phyloP scores from a whole-genome alignment of 1,284 basidiomycete genomes.

The Cystobasidium slooffiae region DNA sequence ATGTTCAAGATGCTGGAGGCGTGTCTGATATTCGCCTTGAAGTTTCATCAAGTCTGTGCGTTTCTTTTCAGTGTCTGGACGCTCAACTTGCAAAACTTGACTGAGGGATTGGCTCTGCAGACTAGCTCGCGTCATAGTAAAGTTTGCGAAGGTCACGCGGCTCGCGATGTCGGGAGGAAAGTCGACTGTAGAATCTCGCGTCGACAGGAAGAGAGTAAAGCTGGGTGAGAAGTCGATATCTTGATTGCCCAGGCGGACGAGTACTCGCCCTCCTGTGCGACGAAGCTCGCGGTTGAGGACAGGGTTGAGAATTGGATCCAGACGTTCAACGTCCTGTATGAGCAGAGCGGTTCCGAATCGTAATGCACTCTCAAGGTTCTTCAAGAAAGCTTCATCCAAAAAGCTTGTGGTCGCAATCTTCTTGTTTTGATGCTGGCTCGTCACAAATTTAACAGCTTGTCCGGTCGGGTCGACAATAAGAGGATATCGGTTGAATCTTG shows the following conservation, averaged over 20 bases:
- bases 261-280: conserved; percentile 83
- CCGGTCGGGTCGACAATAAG: conserved; percentile 98
- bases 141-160: conserved; percentile 98
- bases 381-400: conserved; percentile 97
- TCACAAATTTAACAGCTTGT: conserved; percentile 92
- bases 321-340: conserved; percentile 96
- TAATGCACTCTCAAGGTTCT: conserved; percentile 96
- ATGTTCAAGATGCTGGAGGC: conserved; percentile 90
- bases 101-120: conserved; percentile 97
- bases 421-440: conserved; percentile 92
- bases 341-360: conserved; percentile 97
- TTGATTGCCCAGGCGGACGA: conserved; percentile 96
- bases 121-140: conserved; percentile 98
- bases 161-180: conserved; percentile 99
- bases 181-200: conserved; percentile 93
- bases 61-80: conserved; percentile 95
- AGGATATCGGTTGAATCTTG: conserved; percentile 96
- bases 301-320: conserved; percentile 97
- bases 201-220: conserved; percentile 99
- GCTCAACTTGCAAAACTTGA: conserved; percentile 94
- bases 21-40: conserved; percentile 95
- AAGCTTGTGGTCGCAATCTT: conserved; percentile 99
- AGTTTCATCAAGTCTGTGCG: conserved; percentile 98
- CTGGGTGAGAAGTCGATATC: conserved; percentile 99
- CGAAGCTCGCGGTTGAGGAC: conserved; percentile 97